phyloP scores from a whole-genome alignment of 176 grass and related monocot genomes.

The Carex scoparia region DNA sequence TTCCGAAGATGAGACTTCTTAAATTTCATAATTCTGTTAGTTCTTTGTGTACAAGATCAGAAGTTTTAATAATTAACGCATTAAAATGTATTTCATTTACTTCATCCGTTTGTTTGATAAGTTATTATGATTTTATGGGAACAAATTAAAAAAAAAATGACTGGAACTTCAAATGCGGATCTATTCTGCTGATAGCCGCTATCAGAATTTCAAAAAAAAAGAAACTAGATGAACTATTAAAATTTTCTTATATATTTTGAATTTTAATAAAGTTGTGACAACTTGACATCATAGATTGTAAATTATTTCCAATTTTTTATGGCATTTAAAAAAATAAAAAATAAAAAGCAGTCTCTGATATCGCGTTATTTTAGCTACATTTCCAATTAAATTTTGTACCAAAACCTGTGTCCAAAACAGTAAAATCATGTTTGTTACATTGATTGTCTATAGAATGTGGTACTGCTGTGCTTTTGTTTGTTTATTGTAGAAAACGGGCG shows the following conservation, averaged over 20 bases:
- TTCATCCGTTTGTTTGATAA: background rate
- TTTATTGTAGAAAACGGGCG: too few species aligned
- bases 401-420: too few species aligned
- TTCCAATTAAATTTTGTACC: too few species aligned
- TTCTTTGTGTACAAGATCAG: background rate
- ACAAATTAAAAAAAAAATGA: background rate
- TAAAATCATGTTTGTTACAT: too few species aligned
- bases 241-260: background rate
- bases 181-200: background rate
- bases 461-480: too few species aligned
- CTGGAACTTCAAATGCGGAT: background rate
- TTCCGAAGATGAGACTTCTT: background rate
- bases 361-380: too few species aligned
- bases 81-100: background rate
- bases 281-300: background rate
- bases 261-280: background rate
- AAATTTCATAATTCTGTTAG: background rate
- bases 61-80: background rate
- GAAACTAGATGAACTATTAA: background rate
- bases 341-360: too few species aligned
- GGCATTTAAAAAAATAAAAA: too few species aligned
- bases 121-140: background rate
- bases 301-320: too few species aligned
- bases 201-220: too few species aligned
- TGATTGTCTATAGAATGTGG: too few species aligned